phyloP scores from a whole-genome alignment of 2,329 filamentous ascomycete genomes.

The Aspergillus pseudonomiae region DNA sequence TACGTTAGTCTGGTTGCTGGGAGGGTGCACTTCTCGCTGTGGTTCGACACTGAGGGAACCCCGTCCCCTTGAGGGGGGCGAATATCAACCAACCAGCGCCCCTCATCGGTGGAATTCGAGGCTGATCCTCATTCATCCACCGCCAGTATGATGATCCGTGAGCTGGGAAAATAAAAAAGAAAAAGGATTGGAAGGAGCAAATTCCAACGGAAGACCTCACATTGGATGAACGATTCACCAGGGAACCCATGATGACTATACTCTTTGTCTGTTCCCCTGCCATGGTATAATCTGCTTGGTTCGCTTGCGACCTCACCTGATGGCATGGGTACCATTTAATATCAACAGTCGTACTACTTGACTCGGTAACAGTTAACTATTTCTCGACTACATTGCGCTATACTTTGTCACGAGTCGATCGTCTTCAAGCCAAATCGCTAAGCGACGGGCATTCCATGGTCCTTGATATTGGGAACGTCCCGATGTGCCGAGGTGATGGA shows the following conservation, averaged over 20 bases:
- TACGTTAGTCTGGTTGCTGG: not conserved
- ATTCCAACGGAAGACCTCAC: not conserved
- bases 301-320: not conserved
- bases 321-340: not conserved
- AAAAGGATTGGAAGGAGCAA: not conserved
- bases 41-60: slow-evolving; percentile 21
- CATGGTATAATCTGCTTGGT: not conserved
- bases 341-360: not conserved
- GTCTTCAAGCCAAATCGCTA: not conserved
- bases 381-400: not conserved
- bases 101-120: slow-evolving; percentile 17
- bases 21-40: slow-evolving; percentile 12
- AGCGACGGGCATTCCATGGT: slow-evolving; percentile 6
- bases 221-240: not conserved
- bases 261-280: not conserved
- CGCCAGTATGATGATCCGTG: slow-evolving; percentile 16
- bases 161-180: not conserved
- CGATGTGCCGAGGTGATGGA: slow-evolving; percentile 15
- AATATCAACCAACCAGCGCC: slow-evolving; percentile 18
- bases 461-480: slow-evolving; percentile 4
- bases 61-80: slow-evolving; percentile 18
- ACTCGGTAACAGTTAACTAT: not conserved
- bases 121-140: slow-evolving; percentile 27
- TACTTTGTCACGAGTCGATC: slow-evolving; percentile 1
- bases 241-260: not conserved